A percentile compares a stretch with the other conserved stretches of the same genome.
Evolutionary conservation across 2,329 filamentous ascomycete species (phyloP).

Genomic region (Neophaeococcomyces aloes): DNA sequence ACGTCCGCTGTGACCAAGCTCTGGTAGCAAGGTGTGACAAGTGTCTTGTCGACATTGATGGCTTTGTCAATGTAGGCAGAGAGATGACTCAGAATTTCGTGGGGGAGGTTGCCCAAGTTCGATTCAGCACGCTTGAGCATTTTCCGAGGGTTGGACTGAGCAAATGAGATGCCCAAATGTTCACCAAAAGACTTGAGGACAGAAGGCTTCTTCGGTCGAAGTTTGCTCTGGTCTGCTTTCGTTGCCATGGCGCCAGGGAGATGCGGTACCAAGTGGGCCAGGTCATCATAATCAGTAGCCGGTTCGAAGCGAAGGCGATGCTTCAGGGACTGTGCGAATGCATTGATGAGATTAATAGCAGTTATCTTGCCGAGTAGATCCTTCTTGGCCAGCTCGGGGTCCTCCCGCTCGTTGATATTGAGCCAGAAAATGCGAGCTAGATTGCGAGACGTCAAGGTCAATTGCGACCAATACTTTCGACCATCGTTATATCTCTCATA

Average conservation of each 20-base stretch:
- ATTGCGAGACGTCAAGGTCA: conserved; percentile 47
- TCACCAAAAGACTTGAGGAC: conserved; percentile 57
- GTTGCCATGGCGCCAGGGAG: conserved; percentile 62
- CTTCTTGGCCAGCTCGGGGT: conserved; percentile 43
- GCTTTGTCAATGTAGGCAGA: conserved; percentile 55
- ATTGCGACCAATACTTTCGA: conserved; percentile 52
- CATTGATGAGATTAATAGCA: conserved; percentile 65
- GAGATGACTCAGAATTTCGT: conserved; percentile 68
- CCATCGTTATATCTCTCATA: conserved; percentile 59
- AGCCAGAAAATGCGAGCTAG: conserved; percentile 70
- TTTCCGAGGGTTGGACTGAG: conserved; percentile 68
- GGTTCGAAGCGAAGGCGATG: conserved; percentile 78
- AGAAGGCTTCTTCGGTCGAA: conserved; percentile 34
- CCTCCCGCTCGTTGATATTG: conserved; percentile 52
- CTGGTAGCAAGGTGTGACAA: conserved; percentile 29
- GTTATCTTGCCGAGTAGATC: conserved; percentile 61
- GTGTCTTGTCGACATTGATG: conserved; percentile 33
- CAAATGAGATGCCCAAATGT: conserved; percentile 66
- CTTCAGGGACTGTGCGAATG: conserved; percentile 68
- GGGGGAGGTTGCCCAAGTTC: conserved; percentile 70
- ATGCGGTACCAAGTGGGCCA: conserved; percentile 58
- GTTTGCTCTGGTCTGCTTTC: conserved; percentile 36
- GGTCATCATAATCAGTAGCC: conserved; percentile 64
- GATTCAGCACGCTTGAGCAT: conserved; percentile 60
- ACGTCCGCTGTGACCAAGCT: conserved; percentile 45